Base-by-base conservation (phyloP, 2,329 filamentous ascomycete genomes). In the Lasiodiplodia citricola region DNA sequence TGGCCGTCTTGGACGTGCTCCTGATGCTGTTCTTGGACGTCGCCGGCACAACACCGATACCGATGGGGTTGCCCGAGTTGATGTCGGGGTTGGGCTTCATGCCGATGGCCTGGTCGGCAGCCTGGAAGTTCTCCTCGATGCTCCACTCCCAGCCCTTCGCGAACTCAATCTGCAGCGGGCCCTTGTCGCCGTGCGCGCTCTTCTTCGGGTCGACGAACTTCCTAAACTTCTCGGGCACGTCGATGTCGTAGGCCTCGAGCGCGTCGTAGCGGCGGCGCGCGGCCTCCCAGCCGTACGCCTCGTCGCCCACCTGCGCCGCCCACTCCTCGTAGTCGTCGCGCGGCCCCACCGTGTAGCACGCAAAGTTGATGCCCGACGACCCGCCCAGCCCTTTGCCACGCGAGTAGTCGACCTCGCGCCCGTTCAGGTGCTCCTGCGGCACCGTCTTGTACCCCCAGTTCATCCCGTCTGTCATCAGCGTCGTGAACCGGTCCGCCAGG, bases 271-370 rank as follows among this genome's bases (percentile, higher is more conserved):
- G 80, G 3, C 76, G 69, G 68, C 86, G 81, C 35, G 87, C 85
- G 54, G 81, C 78, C 2, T 84, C 77, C 88, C 88, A 91, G 2
- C 73, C 71, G 75, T 85, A 91, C 0, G 78, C 74, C 4, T 87
- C 82, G 71, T 91, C 88, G 0, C 78, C 87, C 0, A 87, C 84
- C 2, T 85, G 70, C 0, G 81, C 77, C 0, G 87, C 87, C 87
- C 88, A 90, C 66, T 87, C 82, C 35, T 91, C 83, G 70, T 88
- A 91, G 71, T 91, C 89, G 64, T 87, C 87, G 1, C 80, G 79
- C 1, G 87, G 83, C 2, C 90, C 89, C 16, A 85, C 72, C 3
- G 82, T 85, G 74, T 82, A 90, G 16, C 85, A 83, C 18, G 75
- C 76, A 37, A 82, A 80, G 69, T 84, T 84, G 50, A 85, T 76